These are phyloP conservation scores for Sclerotinia glacialis DNA, from an alignment of 2,329 filamentous ascomycete species.

Conservation along the genomic window DNA sequence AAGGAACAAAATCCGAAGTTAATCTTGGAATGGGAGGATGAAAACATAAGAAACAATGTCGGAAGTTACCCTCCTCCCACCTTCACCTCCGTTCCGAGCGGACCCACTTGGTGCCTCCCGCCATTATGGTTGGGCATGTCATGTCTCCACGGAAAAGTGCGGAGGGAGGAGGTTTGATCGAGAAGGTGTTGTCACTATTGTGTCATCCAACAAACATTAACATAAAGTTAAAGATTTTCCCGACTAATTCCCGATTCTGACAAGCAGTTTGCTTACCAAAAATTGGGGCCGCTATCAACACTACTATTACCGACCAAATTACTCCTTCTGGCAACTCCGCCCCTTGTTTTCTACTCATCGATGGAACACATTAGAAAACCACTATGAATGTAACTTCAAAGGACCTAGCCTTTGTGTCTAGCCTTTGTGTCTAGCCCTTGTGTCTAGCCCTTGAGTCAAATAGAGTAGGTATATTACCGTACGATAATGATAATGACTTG, in stretches of 20 bases:
- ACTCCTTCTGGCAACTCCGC: slow-evolving; percentile 1
- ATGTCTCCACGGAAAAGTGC: background rate
- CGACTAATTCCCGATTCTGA: background rate
- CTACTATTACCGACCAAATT: background rate
- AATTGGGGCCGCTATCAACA: background rate
- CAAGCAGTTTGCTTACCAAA: background rate
- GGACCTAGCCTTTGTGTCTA: background rate
- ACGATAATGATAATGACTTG: too few species aligned
- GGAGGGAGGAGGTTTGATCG: background rate
- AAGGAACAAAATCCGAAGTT: too few species aligned
- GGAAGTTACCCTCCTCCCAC: background rate
- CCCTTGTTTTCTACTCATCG: background rate
- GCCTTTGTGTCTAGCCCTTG: background rate
- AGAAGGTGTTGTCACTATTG: background rate
- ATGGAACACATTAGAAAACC: background rate
- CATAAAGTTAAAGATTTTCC: background rate
- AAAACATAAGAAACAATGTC: background rate
- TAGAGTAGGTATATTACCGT: background rate
- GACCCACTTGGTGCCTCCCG: background rate
- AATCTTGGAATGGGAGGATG: too few species aligned
- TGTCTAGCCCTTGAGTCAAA: background rate
- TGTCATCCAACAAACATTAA: background rate
- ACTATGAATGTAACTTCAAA: background rate
- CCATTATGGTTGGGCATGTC: background rate
- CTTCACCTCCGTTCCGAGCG: background rate